phyloP scores from a whole-genome alignment of 2,329 filamentous ascomycete species.

The Coniochaeta hoffmannii region DNA sequence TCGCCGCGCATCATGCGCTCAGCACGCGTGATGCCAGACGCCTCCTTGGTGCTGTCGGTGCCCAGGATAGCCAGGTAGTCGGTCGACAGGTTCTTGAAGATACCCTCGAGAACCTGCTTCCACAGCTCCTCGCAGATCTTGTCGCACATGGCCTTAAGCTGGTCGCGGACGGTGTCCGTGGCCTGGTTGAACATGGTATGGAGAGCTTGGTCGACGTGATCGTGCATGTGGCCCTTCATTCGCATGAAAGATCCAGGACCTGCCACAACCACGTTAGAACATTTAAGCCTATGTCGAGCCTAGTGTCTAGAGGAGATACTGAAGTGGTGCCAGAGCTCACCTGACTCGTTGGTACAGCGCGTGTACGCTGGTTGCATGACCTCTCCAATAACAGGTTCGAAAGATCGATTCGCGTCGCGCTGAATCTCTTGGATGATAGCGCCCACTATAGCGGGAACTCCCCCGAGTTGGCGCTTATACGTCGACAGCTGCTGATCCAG shows the following conservation, averaged over 20 bases:
- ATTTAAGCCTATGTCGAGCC: background rate
- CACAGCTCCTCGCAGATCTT: background rate
- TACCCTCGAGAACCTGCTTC: background rate
- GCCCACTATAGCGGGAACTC: constrained; percentile 7
- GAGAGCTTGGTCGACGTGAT: constrained; percentile 10
- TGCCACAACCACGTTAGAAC: background rate
- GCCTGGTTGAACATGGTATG: constrained; percentile 14
- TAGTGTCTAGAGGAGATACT: background rate
- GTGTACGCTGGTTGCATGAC: constrained; percentile 16
- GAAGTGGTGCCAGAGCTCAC: constrained; percentile 3
- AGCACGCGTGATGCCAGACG: constrained; percentile 5
- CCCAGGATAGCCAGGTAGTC: constrained; percentile 14
- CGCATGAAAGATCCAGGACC: constrained; percentile 15
- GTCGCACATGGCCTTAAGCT: constrained; percentile 11
- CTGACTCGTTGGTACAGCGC: constrained; percentile 10
- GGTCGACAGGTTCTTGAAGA: constrained; percentile 2
- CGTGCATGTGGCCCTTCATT: constrained; percentile 17
- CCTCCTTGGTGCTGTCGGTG: constrained; percentile 1
- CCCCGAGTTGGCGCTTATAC: constrained; percentile 7
- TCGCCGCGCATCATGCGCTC: constrained; percentile 12
- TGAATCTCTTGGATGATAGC: constrained; percentile 11
- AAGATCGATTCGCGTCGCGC: constrained; percentile 16
- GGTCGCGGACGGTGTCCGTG: constrained; percentile 11
- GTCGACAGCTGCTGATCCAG: constrained; percentile 15
- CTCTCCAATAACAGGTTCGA: constrained; percentile 13